Conservation (phyloP, 2,329 filamentous ascomycete genomes). For the Pseudofabraea citricarpa region DNA sequence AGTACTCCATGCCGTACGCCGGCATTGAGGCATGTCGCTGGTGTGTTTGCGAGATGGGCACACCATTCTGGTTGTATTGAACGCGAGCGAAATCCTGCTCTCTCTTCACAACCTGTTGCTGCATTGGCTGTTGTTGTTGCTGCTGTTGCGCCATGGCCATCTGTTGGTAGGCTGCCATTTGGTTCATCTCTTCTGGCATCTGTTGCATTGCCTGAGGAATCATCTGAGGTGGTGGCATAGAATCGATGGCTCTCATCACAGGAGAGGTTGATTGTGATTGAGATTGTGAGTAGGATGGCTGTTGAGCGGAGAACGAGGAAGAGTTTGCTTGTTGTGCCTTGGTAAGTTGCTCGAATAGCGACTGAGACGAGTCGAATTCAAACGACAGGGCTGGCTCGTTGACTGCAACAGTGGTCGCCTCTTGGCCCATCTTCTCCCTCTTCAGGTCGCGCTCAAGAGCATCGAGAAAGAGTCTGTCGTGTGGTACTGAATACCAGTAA, state of each 20-base stretch:
- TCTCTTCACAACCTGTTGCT: slow-evolving; percentile 77
- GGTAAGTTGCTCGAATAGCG: slow-evolving; percentile 97
- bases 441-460: slow-evolving; percentile 95
- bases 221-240: slow-evolving; percentile 89
- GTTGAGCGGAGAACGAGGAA: slow-evolving; percentile 86
- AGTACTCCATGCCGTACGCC: slow-evolving; percentile 91
- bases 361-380: slow-evolving; percentile 98
- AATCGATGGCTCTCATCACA: slow-evolving; percentile 83
- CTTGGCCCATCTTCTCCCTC: slow-evolving; percentile 98
- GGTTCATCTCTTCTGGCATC: slow-evolving; percentile 56
- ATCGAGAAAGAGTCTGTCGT: slow-evolving; percentile 95
- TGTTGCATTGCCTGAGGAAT: slow-evolving; percentile 53
- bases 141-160: slow-evolving; percentile 62
- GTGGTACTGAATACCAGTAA: slow-evolving; percentile 99
- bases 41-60: slow-evolving; percentile 76
- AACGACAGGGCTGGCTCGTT: slow-evolving; percentile 97
- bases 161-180: slow-evolving; percentile 61
- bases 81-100: slow-evolving; percentile 79
- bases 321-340: slow-evolving; percentile 99
- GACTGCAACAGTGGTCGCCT: slow-evolving; percentile 93
- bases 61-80: slow-evolving; percentile 89
- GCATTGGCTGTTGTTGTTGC: slow-evolving; percentile 34
- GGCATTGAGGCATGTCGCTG: slow-evolving; percentile 98
- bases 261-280: slow-evolving; percentile 83
- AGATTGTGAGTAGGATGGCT: slow-evolving; percentile 42